Base-by-base conservation (phyloP, 2,329 filamentous ascomycete species). In the Exophiala viscosa region DNA sequence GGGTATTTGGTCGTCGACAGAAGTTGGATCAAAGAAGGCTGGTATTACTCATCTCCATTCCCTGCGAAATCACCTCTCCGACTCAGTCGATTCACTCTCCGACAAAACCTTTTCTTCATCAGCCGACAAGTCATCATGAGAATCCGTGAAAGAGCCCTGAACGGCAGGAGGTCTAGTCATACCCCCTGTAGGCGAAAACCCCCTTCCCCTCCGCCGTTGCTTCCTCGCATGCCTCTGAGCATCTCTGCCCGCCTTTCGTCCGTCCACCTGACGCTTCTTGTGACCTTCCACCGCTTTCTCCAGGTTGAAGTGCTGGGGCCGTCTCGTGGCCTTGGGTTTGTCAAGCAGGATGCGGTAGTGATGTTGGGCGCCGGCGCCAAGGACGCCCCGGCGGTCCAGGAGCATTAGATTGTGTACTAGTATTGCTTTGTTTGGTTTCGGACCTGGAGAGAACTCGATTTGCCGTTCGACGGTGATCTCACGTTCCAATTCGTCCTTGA, bases 401-500 rank as follows among this genome's bases (percentile, higher is more conserved):
- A 14, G 32, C 52, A 52, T 48, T 18, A 58, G 50, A 23, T 43
- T 39, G 4, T 44, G 14, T 11, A 54, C 45, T 14, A 55, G 36
- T 13, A 40, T 40, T 14, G 15, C 14, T 46, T 55, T 58, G 10
- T 4, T 43, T 6, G 18, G 31, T 4, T 18, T 43, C 10, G 17
- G 20, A 42, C 40, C 45, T n/a, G 23, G 15, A 7, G 49, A 11
- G 6, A 34, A 13, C 3, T 14, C 9, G 20, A 52, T n/a, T 10
- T 36, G 14, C 36, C 56, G 52, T 18, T 50, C 38, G 11, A 41
- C 15, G 18, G 13, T 15, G 17, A 57, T 31, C 28, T 59, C 56
- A 18, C 47, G 45, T 42, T 41, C 39, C 28, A 59, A 32, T 46
- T 59, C 56, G 45, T 50, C 39, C 20, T 46, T 45, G 20, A 55